phyloP scores from a whole-genome alignment of 805 yeast genomes.

The Blastobotrys terrestris region DNA sequence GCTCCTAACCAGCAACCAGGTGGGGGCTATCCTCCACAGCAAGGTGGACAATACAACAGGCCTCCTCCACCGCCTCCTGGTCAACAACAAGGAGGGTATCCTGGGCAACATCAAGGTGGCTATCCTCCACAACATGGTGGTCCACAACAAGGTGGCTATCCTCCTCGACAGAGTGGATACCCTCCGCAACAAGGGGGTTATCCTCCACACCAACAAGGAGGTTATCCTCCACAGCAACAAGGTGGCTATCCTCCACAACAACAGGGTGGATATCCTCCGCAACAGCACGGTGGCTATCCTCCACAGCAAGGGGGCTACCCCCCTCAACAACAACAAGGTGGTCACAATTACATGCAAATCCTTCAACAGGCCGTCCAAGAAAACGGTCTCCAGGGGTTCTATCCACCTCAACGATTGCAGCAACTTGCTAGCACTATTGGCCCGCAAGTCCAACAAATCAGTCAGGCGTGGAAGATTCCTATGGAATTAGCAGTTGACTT shows the following conservation, averaged over 20 bases:
- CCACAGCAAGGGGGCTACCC: background rate
- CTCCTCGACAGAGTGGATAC: constrained; percentile 3
- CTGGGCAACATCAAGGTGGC: background rate
- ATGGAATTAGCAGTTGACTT: constrained; percentile 27
- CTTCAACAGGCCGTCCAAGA: constrained; percentile 24
- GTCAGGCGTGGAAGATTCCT: constrained; percentile 26
- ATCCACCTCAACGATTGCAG: constrained; percentile 27
- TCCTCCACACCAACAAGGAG: background rate
- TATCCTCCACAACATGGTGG: constrained; percentile 9
- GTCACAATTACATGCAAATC: constrained; percentile 14
- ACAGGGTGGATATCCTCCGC: constrained; percentile 9
- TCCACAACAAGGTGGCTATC: constrained; percentile 12
- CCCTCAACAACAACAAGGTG: constrained; percentile 1
- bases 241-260: constrained; percentile 12
- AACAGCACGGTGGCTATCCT: constrained; percentile 1
- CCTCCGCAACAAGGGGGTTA: constrained; percentile 8
- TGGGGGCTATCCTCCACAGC: constrained; percentile 6
- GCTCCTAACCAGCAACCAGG: constrained; percentile 12
- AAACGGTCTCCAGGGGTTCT: constrained; percentile 24
- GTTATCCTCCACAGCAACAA: constrained; percentile 1
- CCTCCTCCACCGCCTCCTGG: constrained; percentile 7
- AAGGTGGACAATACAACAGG: constrained; percentile 10
- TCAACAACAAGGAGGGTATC: background rate
- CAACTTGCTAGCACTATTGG: constrained; percentile 22
- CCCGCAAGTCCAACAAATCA: constrained; percentile 17